These are phyloP conservation scores for Tylopilus vinaceipallidus DNA, from an alignment of 768 basidiomycete genomes.

Conservation along the genomic window DNA sequence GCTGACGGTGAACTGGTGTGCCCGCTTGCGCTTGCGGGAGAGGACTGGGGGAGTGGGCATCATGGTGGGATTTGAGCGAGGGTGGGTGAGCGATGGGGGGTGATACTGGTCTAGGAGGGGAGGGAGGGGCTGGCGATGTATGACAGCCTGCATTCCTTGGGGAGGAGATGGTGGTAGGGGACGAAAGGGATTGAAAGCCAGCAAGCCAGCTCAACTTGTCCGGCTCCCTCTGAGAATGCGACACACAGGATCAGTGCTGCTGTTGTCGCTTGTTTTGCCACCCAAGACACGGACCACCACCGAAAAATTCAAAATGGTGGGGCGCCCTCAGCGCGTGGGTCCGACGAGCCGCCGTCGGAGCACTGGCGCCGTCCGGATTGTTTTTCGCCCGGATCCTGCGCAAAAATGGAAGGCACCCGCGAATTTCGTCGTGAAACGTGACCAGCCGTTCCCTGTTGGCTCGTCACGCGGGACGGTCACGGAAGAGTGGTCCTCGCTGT, in stretches of 20 bases:
- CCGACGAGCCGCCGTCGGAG: not conserved
- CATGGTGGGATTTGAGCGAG: conserved; percentile 49
- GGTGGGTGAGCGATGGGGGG: conserved; percentile 51
- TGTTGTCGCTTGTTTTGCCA: conserved; percentile 30
- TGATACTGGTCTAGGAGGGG: conserved; percentile 65
- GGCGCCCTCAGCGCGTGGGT: too few relatives aligned
- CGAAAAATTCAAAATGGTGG: not conserved
- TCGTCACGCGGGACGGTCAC: conserved; percentile 34
- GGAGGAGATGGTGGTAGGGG: conserved; percentile 48
- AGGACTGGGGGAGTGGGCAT: conserved; percentile 71
- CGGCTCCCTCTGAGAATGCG: conserved; percentile 29
- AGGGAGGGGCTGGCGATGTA: conserved; percentile 59
- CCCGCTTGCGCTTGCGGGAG: conserved; percentile 80
- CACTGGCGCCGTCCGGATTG: not conserved
- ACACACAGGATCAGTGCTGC: conserved; percentile 32
- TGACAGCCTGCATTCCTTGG: conserved; percentile 69
- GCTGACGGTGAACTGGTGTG: conserved; percentile 76
- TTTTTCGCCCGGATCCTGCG: conserved; percentile 6
- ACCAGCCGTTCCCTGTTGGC: conserved; percentile 22
- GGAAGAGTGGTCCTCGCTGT: conserved; percentile 34
- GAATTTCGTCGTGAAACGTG: conserved; percentile 27
- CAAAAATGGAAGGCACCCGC: conserved; percentile 11
- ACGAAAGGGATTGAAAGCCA: conserved; percentile 35
- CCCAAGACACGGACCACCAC: conserved; percentile 14
- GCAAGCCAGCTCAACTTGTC: conserved; percentile 33